A percentile compares a stretch with the other conserved stretches of the same genome.
phyloP scores from a whole-genome alignment of 495 filamentous ascomycete species.

The Xylaria intraflava region DNA sequence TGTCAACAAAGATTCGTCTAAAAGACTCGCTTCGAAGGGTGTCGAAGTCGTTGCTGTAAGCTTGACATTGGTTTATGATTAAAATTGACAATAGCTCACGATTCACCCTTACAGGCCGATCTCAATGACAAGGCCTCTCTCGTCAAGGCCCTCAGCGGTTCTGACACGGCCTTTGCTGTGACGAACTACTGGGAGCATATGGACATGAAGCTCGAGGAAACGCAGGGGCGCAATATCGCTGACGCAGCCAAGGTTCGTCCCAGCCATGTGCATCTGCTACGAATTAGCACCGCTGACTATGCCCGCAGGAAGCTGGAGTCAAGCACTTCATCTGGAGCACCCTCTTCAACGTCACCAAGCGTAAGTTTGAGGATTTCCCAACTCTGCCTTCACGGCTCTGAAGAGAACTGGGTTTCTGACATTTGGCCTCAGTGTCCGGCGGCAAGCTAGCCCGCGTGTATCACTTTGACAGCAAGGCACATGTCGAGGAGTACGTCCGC shows the following conservation, averaged over 20 bases:
- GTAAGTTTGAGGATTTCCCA: neutral
- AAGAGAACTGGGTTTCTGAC: neutral
- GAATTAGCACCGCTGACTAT: neutral
- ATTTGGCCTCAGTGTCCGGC: conserved; percentile 26
- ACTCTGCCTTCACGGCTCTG: neutral
- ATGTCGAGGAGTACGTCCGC: conserved; percentile 53
- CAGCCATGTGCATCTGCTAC: neutral
- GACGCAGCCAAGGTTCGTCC: conserved; percentile 41
- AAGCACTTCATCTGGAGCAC: conserved; percentile 50
- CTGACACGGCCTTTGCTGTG: conserved; percentile 51
- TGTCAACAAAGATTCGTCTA: conserved; percentile 36
- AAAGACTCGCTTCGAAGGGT: conserved; percentile 35
- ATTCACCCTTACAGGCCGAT: conserved; percentile 37
- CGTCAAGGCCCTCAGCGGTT: conserved; percentile 43
- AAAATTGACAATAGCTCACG: neutral
- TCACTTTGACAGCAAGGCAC: conserved; percentile 59
- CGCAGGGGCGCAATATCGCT: conserved; percentile 53
- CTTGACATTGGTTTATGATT: neutral
- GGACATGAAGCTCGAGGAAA: conserved; percentile 42
- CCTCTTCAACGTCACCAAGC: conserved; percentile 14
- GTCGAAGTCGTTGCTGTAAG: conserved; percentile 33
- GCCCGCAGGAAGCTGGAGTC: conserved; percentile 31
- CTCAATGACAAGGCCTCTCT: conserved; percentile 44
- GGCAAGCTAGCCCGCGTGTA: conserved; percentile 45
- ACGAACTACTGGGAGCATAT: conserved; percentile 51